These are phyloP conservation scores for Sporothrix brasiliensis DNA, from an alignment of 2,329 filamentous ascomycete genomes.

Conservation along the genomic window DNA sequence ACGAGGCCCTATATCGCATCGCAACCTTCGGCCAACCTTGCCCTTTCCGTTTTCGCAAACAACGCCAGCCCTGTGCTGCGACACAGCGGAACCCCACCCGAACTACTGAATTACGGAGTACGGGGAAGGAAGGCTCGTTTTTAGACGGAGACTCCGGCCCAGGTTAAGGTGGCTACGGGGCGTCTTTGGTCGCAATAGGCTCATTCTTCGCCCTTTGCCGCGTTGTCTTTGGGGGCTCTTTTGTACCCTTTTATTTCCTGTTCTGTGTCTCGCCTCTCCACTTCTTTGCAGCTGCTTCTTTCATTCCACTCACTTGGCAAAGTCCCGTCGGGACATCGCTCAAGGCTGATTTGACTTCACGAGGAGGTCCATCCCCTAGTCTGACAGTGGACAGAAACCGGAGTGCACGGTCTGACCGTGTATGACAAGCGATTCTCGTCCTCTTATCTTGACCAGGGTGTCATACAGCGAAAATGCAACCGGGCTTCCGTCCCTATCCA, in stretches of 20 bases:
- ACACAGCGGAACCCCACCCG: conserved; percentile 17
- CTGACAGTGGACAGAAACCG: background rate
- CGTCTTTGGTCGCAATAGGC: conserved; percentile 24
- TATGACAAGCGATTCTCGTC: background rate
- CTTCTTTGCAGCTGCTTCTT: background rate
- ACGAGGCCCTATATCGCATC: conserved; percentile 10
- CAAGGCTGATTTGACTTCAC: background rate
- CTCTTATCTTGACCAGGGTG: background rate
- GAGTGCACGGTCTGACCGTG: too few species aligned
- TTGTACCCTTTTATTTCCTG: conserved; percentile 3
- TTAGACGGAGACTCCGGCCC: conserved; percentile 13
- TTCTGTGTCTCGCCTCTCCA: conserved; percentile 27
- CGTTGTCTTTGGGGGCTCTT: background rate
- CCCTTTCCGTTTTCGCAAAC: conserved; percentile 9
- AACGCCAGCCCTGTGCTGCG: conserved; percentile 7
- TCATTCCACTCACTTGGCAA: background rate
- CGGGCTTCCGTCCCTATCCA: conserved; percentile 56
- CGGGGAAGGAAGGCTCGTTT: conserved; percentile 7
- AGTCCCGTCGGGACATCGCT: background rate
- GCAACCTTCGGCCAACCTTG: conserved; percentile 12
- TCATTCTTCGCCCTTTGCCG: conserved; percentile 12
- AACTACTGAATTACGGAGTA: conserved; percentile 3
- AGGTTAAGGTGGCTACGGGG: conserved; percentile 19
- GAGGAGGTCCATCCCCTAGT: background rate
- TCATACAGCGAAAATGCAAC: conserved; percentile 51